Evolutionary conservation across 1,284 basidiomycete species (phyloP).

Genomic region (Athelia psychrophila): DNA sequence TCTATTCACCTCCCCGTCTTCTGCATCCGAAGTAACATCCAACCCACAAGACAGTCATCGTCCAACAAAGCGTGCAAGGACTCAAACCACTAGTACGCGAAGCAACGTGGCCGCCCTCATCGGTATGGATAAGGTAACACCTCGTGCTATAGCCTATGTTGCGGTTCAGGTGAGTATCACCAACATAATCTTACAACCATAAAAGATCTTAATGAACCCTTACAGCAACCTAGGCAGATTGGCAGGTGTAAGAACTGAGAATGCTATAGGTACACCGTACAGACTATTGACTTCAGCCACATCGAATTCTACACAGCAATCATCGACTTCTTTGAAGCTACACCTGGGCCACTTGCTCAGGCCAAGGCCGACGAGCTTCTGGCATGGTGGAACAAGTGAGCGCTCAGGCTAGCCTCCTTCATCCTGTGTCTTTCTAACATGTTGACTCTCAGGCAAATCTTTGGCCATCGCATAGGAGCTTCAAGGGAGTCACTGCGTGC

Average conservation of each 20-base stretch:
- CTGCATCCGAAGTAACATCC: constrained; percentile 10
- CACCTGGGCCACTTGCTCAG: constrained; percentile 11
- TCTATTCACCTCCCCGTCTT: constrained; percentile 27
- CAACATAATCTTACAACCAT: neutral
- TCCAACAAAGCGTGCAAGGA: constrained; percentile 1
- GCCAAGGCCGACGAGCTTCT: constrained; percentile 11
- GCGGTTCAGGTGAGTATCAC: constrained; percentile 20
- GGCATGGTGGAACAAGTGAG: constrained; percentile 18
- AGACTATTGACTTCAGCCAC: constrained; percentile 16
- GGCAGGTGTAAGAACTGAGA: too few relatives aligned
- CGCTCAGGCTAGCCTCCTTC: neutral
- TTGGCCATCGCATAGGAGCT: neutral
- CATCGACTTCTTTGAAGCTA: constrained; percentile 22
- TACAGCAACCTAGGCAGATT: too few relatives aligned
- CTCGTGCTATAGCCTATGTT: constrained; percentile 24
- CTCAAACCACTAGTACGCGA: constrained; percentile 2
- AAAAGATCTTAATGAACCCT: constrained; percentile 19
- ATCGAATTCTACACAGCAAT: constrained; percentile 18
- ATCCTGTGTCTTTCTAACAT: neutral
- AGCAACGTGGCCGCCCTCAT: constrained; percentile 18
- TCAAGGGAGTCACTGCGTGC: neutral
- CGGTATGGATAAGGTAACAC: constrained; percentile 19
- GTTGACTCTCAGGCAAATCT: neutral
- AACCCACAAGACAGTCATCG: constrained; percentile 6
- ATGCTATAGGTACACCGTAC: constrained; percentile 16